Percentiles rank a stretch among this genome's conserved stretches.
Conservation (phyloP, 2,329 filamentous ascomycete genomes). For the Alternaria solani region DNA sequence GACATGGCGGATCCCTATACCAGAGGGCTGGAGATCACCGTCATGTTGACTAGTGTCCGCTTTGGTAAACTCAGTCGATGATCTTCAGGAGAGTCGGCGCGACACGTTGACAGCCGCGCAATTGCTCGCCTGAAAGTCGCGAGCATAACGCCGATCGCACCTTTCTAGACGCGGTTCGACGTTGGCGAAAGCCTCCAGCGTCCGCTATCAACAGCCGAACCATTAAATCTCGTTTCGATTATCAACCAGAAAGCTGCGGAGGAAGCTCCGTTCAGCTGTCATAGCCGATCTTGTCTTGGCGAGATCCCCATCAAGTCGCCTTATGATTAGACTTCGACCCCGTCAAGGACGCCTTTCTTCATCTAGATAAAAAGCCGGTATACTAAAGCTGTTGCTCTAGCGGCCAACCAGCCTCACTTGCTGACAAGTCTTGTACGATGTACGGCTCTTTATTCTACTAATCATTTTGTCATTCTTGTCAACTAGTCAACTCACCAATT, state of each 20-base stretch:
- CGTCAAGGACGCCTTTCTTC: neutral
- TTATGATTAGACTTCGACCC: conserved; percentile 8
- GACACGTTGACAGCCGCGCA: conserved; percentile 6
- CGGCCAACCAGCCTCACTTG: conserved; percentile 1
- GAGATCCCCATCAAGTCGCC: neutral
- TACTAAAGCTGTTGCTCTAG: conserved; percentile 1
- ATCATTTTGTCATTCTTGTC: neutral
- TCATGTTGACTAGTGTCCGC: conserved; percentile 13
- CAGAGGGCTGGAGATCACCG: conserved; percentile 10
- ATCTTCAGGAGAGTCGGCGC: conserved; percentile 8
- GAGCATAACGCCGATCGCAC: neutral
- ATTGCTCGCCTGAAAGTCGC: conserved; percentile 1
- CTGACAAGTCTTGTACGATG: neutral
- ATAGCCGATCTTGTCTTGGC: neutral
- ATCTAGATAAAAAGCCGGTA: conserved; percentile 1
- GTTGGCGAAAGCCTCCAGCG: conserved; percentile 7
- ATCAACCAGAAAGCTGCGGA: conserved; percentile 2
- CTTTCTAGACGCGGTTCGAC: conserved; percentile 12
- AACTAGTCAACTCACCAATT: neutral
- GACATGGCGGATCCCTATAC: conserved; percentile 10
- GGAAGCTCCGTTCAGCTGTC: neutral
- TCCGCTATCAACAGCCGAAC: conserved; percentile 7
- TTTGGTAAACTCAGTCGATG: conserved; percentile 9
- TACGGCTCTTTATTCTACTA: neutral
- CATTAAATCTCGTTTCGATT: neutral